These are phyloP conservation scores for Aureobasidium sp. DNA, from an alignment of 2,329 filamentous ascomycete genomes.

Conservation along the genomic window DNA sequence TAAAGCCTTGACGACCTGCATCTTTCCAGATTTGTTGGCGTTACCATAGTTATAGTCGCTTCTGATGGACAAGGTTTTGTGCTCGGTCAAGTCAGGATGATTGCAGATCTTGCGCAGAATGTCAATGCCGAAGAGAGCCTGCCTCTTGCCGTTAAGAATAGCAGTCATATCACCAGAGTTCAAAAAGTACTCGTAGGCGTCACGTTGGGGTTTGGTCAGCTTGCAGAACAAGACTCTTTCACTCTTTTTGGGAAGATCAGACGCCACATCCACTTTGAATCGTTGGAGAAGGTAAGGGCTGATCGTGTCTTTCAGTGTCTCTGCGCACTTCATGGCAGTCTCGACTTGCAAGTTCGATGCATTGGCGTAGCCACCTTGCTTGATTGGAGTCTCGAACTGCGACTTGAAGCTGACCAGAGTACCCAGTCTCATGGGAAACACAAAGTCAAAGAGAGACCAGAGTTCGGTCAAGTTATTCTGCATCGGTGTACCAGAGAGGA, in stretches of 20 bases:
- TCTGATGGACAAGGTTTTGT: constrained; percentile 49
- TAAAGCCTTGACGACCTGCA: constrained; percentile 86
- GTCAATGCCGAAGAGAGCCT: constrained; percentile 84
- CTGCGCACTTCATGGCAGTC: constrained; percentile 88
- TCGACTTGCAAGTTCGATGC: constrained; percentile 90
- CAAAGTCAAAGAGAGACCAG: constrained; percentile 97
- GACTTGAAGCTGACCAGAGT: constrained; percentile 84
- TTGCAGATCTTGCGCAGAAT: constrained; percentile 95
- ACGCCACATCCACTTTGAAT: constrained; percentile 86
- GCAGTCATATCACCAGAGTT: constrained; percentile 76
- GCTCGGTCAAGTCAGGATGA: constrained; percentile 81
- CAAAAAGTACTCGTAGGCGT: constrained; percentile 74
- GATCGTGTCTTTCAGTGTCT: constrained; percentile 88
- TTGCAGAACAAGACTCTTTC: constrained; percentile 97
- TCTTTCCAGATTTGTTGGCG: constrained; percentile 77
- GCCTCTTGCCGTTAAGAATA: constrained; percentile 64
- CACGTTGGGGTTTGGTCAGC: constrained; percentile 68
- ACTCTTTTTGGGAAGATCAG: constrained; percentile 89
- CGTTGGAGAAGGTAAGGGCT: constrained; percentile 88
- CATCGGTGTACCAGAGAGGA: constrained; percentile 92
- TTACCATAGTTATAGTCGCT: constrained; percentile 68
- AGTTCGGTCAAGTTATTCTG: constrained; percentile 94
- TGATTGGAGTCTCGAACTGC: constrained; percentile 91
- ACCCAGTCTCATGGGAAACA: constrained; percentile 91
- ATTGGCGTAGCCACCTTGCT: constrained; percentile 87